Conservation (phyloP, 2,329 filamentous ascomycete species). For the Elsinoe necatrix region DNA sequence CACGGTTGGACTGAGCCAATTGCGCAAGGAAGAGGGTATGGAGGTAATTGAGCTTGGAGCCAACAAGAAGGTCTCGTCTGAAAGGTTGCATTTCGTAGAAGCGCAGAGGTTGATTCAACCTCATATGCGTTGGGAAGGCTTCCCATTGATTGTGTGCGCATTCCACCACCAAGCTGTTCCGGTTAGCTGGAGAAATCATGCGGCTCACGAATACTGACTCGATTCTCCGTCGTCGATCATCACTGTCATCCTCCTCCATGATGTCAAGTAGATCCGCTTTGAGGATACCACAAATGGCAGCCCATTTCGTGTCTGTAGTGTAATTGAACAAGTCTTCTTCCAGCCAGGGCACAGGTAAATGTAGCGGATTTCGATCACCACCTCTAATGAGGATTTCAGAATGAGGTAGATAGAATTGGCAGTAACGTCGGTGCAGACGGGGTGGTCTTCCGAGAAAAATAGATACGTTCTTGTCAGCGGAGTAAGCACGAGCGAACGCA, state of each 20-base stretch:
- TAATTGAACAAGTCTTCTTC: constrained; percentile 23
- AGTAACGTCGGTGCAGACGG: constrained; percentile 38
- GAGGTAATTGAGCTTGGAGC: constrained; percentile 28
- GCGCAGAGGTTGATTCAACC: constrained; percentile 19
- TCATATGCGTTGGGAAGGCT: constrained; percentile 24
- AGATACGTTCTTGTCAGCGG: constrained; percentile 41
- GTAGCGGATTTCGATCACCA: not conserved
- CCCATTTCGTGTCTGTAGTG: constrained; percentile 26
- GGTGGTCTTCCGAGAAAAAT: constrained; percentile 45
- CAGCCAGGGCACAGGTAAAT: not conserved
- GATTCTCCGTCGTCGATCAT: constrained; percentile 15
- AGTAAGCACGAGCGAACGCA: constrained; percentile 38
- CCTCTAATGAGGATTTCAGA: not conserved
- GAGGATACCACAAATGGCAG: constrained; percentile 26
- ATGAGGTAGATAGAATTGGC: constrained; percentile 26
- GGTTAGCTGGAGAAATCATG: constrained; percentile 1
- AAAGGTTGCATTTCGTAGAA: constrained; percentile 19
- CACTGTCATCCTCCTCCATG: constrained; percentile 20
- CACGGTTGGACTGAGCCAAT: constrained; percentile 21
- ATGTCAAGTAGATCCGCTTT: constrained; percentile 31
- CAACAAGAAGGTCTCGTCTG: constrained; percentile 29
- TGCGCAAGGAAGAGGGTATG: constrained; percentile 29
- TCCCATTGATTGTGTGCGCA: constrained; percentile 23
- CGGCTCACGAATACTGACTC: constrained; percentile 16
- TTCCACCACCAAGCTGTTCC: constrained; percentile 19